Evolutionary conservation across 768 basidiomycete species (phyloP), one percentile per base, ranked within the genome.

Genomic region (Boletus fagicola): DNA sequence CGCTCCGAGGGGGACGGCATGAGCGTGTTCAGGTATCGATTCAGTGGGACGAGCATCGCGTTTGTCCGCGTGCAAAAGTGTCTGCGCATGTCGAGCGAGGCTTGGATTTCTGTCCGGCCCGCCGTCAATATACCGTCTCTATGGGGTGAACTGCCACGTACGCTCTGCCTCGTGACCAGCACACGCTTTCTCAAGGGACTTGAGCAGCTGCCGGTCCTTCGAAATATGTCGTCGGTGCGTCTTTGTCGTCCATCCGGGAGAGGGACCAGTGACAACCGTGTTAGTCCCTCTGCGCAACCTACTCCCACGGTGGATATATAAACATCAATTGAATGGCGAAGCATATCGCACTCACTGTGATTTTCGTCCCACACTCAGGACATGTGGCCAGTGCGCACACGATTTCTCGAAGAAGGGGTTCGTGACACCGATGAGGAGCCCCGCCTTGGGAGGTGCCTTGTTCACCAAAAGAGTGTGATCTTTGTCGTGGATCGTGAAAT

Each of bases 401-500:
- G 83, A 82, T 51, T 83, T 84, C 65, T 87, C 85, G 51, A 95
- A 88, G 65, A 92, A 86, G 0, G 94, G 94, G 65, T 95, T 96
- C 1, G 94, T 96, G 10, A 92, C 89, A 10, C 94, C 92, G 4
- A 96, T 69, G 6, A 96, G 62, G 4, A 91, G 70, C 1, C 92
- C 93, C 1, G 86, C 72, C 69, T 85, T 85, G 0, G 91, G 92
- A n/a, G 86, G 83, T 31, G 90, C 83, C 59, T 86, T 86, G 68
- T 92, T 94, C 43, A 97, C 86, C 13, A 99, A 72, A 2, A 79
- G 66, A 4, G 79, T 63, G 60, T 88, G 85, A 58, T 97, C 94
- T n/a, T 81, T 81, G 65, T 98, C 96, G 69, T 98, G 96, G 64
- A 99, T 94, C 16, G 96, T 97, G 62, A 98, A 90, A 71, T 96